Percentiles rank a stretch among this genome's conserved stretches.
Conservation (phyloP, 345 rosid species). For the Eucalyptus regnans region DNA sequence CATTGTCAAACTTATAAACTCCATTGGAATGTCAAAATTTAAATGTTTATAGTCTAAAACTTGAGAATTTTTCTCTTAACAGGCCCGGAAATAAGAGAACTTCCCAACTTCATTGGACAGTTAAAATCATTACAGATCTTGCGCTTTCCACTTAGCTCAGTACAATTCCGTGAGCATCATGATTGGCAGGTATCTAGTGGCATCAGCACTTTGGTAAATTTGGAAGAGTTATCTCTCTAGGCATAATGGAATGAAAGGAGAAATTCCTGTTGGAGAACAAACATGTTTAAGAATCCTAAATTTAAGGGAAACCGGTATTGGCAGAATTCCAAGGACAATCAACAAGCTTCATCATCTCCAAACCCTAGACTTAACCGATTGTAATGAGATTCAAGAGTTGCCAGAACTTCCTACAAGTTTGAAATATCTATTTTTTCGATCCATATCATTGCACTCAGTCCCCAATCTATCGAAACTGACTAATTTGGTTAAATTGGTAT, state of each 20-base stretch:
- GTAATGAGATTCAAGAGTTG: neutral
- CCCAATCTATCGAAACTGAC: neutral
- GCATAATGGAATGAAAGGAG: neutral
- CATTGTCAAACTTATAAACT: neutral
- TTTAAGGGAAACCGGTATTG: rapidly evolving
- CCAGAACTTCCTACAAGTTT: neutral
- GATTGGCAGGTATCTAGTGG: neutral
- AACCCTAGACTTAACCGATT: rapidly evolving
- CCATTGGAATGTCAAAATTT: neutral
- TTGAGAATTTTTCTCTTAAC: neutral
- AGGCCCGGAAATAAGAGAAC: neutral
- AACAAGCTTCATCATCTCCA: neutral
- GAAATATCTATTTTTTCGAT: rapidly evolving
- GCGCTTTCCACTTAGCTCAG: neutral
- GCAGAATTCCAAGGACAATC: neutral
- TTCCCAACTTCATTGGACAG: neutral
- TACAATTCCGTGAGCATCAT: rapidly evolving
- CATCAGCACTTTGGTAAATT: too few relatives aligned
- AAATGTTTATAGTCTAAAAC: neutral
- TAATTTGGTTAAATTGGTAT: neutral
- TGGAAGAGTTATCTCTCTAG: too few relatives aligned
- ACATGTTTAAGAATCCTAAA: neutral
- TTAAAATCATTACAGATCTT: neutral
- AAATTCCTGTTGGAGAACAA: neutral
- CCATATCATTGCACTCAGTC: rapidly evolving